phyloP scores from a whole-genome alignment of 2,329 filamentous ascomycete species.

The Botrytis aclada region DNA sequence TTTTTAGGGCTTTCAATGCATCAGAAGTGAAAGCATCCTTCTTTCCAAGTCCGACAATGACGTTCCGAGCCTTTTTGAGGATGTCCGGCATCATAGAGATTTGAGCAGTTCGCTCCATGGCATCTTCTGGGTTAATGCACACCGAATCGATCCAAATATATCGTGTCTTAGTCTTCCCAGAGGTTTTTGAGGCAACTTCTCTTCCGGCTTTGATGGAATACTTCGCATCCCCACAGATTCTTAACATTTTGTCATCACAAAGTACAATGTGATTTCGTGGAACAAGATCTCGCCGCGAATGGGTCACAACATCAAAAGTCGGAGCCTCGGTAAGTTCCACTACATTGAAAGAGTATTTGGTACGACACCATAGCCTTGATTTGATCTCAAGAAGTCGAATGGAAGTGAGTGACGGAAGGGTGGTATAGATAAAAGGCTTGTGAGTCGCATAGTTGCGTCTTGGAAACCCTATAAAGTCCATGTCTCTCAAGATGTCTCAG shows the following conservation, averaged over 20 bases:
- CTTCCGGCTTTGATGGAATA: not conserved
- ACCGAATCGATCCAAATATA: conserved; percentile 23
- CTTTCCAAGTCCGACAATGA: conserved; percentile 23
- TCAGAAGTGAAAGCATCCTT: conserved; percentile 11
- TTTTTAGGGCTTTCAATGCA: conserved; percentile 7
- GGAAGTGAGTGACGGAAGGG: conserved; percentile 5
- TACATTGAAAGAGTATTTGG: conserved; percentile 4
- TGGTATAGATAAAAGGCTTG: not conserved
- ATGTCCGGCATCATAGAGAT: conserved; percentile 22
- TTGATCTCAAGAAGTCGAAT: conserved; percentile 13
- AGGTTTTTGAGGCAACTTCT: not conserved
- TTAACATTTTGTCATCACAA: not conserved
- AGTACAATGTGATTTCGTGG: conserved; percentile 7
- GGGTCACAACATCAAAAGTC: conserved; percentile 7
- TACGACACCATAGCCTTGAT: conserved; percentile 1
- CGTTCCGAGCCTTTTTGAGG: conserved; percentile 18
- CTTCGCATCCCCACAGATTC: not conserved
- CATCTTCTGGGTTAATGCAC: conserved; percentile 23
- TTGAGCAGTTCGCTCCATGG: conserved; percentile 19
- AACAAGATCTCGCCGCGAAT: conserved; percentile 6
- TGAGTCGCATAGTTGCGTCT: not conserved
- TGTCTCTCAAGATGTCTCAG: not conserved
- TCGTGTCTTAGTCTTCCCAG: not conserved
- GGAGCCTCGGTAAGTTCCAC: conserved; percentile 8
- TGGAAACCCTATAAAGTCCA: conserved; percentile 1